phyloP scores from a whole-genome alignment of 1,284 basidiomycete genomes.

The Coriolopsis trogii region DNA sequence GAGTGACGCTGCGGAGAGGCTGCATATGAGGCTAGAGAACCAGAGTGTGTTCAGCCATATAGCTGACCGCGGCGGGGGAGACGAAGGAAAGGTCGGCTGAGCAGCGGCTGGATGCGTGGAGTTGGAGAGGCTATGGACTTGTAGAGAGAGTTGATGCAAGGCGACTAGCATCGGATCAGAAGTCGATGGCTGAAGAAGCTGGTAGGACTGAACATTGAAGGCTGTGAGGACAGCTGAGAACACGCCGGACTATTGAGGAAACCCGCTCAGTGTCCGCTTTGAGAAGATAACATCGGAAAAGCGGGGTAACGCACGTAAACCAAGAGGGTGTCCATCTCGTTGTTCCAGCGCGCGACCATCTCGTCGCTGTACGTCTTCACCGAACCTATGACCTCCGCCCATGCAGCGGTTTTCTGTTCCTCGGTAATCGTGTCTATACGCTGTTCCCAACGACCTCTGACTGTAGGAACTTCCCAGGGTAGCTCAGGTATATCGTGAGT shows the following conservation, averaged over 20 bases:
- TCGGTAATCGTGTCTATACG: too few relatives aligned
- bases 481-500: too few relatives aligned
- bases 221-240: slow-evolving; percentile 11
- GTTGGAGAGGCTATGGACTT: slow-evolving; percentile 4
- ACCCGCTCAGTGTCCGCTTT: background rate
- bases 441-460: too few relatives aligned
- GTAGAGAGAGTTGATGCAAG: slow-evolving; percentile 3
- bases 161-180: background rate
- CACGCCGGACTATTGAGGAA: background rate
- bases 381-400: background rate
- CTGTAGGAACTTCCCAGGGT: too few relatives aligned
- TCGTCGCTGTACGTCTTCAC: slow-evolving; percentile 1
- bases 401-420: background rate
- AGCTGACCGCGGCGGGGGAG: background rate
- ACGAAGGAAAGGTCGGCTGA: background rate
- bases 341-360: background rate
- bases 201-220: slow-evolving; percentile 9
- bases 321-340: slow-evolving; percentile 2
- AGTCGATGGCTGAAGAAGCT: slow-evolving; percentile 3
- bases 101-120: background rate
- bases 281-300: background rate
- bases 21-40: slow-evolving; percentile 22
- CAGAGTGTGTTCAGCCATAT: slow-evolving; percentile 22
- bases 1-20: slow-evolving; percentile 16
- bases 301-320: slow-evolving; percentile 8